A percentile compares a stretch with the other conserved stretches of the same genome.
Conservation (phyloP, 352 stramenopile genomes). For the Aphanomyces cochlioides region DNA sequence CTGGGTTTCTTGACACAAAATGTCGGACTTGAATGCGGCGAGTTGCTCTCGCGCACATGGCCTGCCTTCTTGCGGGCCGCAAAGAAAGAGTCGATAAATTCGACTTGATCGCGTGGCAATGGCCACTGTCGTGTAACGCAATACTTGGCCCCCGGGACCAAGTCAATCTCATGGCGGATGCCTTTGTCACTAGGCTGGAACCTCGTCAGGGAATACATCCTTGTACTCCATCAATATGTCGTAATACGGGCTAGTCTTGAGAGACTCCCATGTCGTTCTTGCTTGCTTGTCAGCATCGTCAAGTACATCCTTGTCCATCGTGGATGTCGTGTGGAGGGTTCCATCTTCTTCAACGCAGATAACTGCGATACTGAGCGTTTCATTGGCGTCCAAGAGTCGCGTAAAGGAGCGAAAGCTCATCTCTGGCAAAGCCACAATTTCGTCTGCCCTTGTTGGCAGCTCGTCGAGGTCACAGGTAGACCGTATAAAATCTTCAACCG, state of each 20-base stretch:
- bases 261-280: not conserved
- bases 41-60: slow-evolving; percentile 32
- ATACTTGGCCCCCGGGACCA: slow-evolving; percentile 22
- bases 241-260: not conserved
- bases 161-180: slow-evolving; percentile 22
- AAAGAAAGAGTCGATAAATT: slow-evolving; percentile 22
- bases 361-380: not conserved
- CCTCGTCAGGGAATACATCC: not conserved
- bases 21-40: slow-evolving; percentile 31
- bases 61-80: slow-evolving; percentile 11
- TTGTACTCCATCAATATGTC: not conserved
- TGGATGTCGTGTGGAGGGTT: not conserved
- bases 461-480: not conserved
- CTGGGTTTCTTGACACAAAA: slow-evolving; percentile 37
- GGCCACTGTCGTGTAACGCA: slow-evolving; percentile 30
- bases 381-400: not conserved
- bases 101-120: slow-evolving; percentile 30
- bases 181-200: not conserved
- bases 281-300: not conserved
- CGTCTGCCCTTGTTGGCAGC: not conserved
- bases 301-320: not conserved
- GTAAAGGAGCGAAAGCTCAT: not conserved
- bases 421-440: not conserved
- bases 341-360: not conserved
- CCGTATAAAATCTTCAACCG: not conserved